These are phyloP conservation scores for Penicillium atrosanguineum DNA, from an alignment of 495 filamentous ascomycete species.

Conservation along the genomic window DNA sequence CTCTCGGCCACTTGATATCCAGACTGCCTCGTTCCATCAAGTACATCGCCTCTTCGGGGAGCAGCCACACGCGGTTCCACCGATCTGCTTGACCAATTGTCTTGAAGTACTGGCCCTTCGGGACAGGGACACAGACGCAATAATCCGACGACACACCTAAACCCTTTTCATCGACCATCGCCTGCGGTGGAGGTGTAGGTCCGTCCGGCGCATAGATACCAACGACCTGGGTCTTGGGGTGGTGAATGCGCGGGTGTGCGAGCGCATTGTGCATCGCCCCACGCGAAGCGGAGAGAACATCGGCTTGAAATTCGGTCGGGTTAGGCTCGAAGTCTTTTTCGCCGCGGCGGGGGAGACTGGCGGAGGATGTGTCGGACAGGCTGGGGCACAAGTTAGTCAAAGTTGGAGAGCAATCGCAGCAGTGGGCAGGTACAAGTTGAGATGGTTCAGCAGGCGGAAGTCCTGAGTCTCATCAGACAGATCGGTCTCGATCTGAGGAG, in stretches of 20 bases:
- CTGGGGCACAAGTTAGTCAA: constrained; percentile 12
- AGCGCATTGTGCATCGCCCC: constrained; percentile 88
- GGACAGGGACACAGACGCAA: constrained; percentile 43
- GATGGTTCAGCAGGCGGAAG: constrained; percentile 69
- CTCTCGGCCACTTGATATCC: constrained; percentile 75
- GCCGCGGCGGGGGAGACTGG: constrained; percentile 68
- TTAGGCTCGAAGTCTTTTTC: constrained; percentile 97
- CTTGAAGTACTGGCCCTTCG: constrained; percentile 53
- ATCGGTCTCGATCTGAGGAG: constrained; percentile 55
- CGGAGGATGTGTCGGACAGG: constrained; percentile 32
- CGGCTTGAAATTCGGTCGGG: constrained; percentile 75
- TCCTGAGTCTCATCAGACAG: constrained; percentile 84
- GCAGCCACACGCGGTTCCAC: constrained; percentile 65
- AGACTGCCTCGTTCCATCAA: constrained; percentile 81
- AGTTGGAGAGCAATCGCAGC: neutral
- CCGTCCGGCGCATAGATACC: constrained; percentile 52
- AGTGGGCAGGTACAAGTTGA: constrained; percentile 49
- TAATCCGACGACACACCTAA: constrained; percentile 29
- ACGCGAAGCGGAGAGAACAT: constrained; percentile 74
- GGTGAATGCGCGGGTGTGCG: constrained; percentile 64
- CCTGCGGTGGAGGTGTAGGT: constrained; percentile 22
- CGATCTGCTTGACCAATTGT: constrained; percentile 58
- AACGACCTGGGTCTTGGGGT: constrained; percentile 49
- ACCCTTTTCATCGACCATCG: constrained; percentile 16
- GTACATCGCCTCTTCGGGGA: constrained; percentile 92